A percentile compares a stretch with the other conserved stretches of the same genome.
These are phyloP conservation scores for Tuber indicum DNA, from an alignment of 495 filamentous ascomycete species.

Conservation along the genomic window DNA sequence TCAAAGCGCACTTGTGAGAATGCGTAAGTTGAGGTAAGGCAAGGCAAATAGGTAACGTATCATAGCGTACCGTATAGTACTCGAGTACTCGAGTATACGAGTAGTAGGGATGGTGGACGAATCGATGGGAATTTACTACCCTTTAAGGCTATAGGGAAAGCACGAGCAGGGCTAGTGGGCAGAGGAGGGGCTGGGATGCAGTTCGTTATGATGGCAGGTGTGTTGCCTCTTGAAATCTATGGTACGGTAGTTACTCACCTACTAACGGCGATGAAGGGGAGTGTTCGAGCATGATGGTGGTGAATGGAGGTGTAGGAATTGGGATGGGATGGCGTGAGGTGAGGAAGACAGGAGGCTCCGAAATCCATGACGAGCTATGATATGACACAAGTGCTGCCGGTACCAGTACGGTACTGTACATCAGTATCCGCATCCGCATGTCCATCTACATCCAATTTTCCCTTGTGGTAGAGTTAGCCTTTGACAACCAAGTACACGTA, in stretches of 20 bases:
- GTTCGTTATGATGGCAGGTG: not conserved
- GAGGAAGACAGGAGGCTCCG: not conserved
- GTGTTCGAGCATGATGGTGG: not conserved
- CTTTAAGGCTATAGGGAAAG: not conserved
- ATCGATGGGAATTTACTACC: not conserved
- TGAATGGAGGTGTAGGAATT: not conserved
- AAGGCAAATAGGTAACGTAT: not conserved
- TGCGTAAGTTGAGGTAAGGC: not conserved
- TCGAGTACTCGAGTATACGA: no score
- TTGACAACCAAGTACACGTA: not conserved
- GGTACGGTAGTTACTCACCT: not conserved
- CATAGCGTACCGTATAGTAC: not conserved
- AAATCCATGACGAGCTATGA: not conserved
- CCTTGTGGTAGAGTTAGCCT: not conserved
- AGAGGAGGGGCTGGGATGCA: not conserved
- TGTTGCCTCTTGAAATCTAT: not conserved
- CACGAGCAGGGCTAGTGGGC: not conserved
- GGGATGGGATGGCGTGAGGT: not conserved
- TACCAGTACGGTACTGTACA: not conserved
- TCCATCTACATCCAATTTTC: not conserved
- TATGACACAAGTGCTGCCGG: not conserved
- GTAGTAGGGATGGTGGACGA: not conserved
- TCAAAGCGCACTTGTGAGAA: not conserved
- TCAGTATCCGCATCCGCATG: not conserved
- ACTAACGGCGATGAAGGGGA: not conserved